Evolutionary conservation across 2,329 filamentous ascomycete genomes (phyloP).

Genomic region (Didymella sp.): DNA sequence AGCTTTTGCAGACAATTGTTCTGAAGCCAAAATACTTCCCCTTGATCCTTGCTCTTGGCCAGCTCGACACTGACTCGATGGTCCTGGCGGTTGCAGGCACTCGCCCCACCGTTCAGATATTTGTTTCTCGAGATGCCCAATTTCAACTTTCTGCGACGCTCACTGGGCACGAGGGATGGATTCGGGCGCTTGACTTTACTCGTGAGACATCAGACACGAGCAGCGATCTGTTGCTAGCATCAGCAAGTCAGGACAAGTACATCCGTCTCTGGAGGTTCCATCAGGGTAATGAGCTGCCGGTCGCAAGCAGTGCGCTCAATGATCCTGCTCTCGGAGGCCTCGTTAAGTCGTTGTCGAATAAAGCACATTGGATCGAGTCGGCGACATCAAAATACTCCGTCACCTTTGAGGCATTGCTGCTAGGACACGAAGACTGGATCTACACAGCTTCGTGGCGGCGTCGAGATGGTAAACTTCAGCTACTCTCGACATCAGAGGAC

Average conservation of each 20-base stretch:
- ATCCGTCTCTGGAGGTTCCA: conserved; percentile 91
- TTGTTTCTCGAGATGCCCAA: conserved; percentile 63
- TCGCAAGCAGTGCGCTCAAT: conserved; percentile 60
- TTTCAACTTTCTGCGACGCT: conserved; percentile 80
- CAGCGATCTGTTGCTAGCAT: conserved; percentile 82
- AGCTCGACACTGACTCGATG: conserved; percentile 63
- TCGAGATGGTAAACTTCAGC: conserved; percentile 64
- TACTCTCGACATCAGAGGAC: conserved; percentile 91
- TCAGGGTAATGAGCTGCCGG: conserved; percentile 69
- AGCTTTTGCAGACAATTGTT: conserved; percentile 63
- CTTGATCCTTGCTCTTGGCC: conserved; percentile 73
- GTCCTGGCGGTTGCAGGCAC: conserved; percentile 88
- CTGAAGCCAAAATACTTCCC: conserved; percentile 84
- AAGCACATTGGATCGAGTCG: conserved; percentile 77
- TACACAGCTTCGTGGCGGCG: conserved; percentile 83
- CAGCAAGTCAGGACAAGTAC: conserved; percentile 97
- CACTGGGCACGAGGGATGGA: conserved; percentile 92
- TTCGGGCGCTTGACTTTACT: conserved; percentile 82
- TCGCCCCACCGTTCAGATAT: conserved; percentile 80
- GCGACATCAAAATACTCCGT: conserved; percentile 71
- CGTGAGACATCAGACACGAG: conserved; percentile 62
- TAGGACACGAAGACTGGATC: conserved; percentile 98
- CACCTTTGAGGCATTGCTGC: conserved; percentile 90
- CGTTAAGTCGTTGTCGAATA: conserved; percentile 83
- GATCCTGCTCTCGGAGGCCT: conserved; percentile 66